Conservation (phyloP, 306 rosid species). For the Oemleria cerasiformis region DNA sequence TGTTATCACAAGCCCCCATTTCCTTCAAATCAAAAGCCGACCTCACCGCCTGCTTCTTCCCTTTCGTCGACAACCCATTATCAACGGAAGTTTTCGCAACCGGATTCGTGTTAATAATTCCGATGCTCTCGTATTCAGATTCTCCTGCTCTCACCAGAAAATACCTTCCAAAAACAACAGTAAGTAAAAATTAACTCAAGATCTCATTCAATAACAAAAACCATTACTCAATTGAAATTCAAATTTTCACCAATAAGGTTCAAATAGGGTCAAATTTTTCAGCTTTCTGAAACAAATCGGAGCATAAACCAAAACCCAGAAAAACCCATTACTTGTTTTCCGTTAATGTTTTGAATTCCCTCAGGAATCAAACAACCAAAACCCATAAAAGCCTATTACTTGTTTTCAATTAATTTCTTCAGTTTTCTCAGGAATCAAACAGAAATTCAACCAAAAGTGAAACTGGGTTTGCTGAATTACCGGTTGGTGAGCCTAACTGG, state of each 20-base stretch:
- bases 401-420: background rate
- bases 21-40: slow-evolving; percentile 76
- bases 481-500: slow-evolving; percentile 43
- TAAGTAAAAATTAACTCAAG: background rate
- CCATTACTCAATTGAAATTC: background rate
- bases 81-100: slow-evolving; percentile 87
- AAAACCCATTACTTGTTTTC: background rate
- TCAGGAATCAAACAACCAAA: background rate
- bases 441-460: background rate
- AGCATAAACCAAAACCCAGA: background rate
- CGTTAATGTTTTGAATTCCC: background rate
- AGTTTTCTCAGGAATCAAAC: background rate
- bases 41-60: slow-evolving; percentile 63
- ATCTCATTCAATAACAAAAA: background rate
- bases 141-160: slow-evolving; percentile 92
- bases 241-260: background rate
- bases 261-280: background rate
- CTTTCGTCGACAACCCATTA: slow-evolving; percentile 73
- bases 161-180: slow-evolving; percentile 49
- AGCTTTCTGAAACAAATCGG: background rate
- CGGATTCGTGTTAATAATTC: slow-evolving; percentile 81
- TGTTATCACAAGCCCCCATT: slow-evolving; percentile 77
- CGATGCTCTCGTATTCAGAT: slow-evolving; percentile 79
- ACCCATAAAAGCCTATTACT: background rate
- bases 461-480: slow-evolving; percentile 20